A percentile compares a stretch with the other conserved stretches of the same genome.
These are phyloP conservation scores for Ogataea pignaliae DNA, from an alignment of 805 yeast species.

Conservation along the genomic window DNA sequence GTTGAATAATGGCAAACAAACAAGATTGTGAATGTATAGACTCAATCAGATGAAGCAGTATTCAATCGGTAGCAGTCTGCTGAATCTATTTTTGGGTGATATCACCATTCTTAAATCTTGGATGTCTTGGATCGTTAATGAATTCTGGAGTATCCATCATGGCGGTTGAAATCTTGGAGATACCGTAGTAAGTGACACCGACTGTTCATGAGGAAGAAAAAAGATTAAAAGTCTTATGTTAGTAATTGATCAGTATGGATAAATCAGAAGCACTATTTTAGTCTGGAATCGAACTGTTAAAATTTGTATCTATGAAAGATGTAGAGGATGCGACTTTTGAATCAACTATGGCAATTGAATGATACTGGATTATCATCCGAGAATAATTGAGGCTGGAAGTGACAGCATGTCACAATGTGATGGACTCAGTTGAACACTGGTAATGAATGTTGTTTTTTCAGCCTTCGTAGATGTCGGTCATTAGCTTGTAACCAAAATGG, in stretches of 20 bases:
- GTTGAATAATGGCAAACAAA: no score
- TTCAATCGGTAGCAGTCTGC: no score
- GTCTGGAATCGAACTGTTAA: not conserved
- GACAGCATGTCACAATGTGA: no score
- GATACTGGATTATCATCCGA: no score
- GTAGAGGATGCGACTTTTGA: not conserved
- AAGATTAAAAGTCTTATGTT: not conserved
- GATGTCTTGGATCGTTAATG: constrained; percentile 94
- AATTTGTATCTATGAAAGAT: not conserved
- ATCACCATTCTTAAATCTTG: constrained; percentile 58
- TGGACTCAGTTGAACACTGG: not conserved
- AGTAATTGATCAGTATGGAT: not conserved
- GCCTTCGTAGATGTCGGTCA: constrained; percentile 2
- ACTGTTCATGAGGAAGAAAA: constrained; percentile 14
- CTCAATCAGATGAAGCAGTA: no score
- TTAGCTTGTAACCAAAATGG: not conserved
- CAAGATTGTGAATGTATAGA: no score
- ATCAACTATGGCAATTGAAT: not conserved
- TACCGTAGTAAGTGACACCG: constrained; percentile 62
- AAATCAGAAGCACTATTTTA: not conserved
- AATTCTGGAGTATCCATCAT: constrained; percentile 73
- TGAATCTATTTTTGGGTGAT: constrained; percentile 25
- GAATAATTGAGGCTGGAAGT: no score
- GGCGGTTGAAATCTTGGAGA: constrained; percentile 64
- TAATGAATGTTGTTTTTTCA: no score